Base-by-base conservation (phyloP, 169 alveolate species). In the Eimeria praecox region DNA sequence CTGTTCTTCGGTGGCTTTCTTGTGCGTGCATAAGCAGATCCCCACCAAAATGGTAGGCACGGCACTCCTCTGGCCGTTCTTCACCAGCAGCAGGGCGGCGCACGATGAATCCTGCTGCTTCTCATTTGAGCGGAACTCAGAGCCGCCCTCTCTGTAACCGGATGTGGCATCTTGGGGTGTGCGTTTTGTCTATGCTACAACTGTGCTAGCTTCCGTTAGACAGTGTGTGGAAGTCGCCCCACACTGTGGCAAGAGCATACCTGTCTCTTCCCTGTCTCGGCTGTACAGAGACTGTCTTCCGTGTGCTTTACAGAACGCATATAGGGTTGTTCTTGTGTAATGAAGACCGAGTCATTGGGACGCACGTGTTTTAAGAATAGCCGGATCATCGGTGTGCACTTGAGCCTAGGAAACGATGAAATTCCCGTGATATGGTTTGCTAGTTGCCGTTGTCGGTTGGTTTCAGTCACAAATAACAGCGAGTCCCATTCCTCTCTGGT, bases 31-130 rank as follows among this genome's bases (percentile, higher is more conserved):
- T 42, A 42, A 12, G 2, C 66, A 3, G 24, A 46, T 78, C 88
- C 88, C 88, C 62, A 46, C 88, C 22, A 44, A 78, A 78, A 78
- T 78, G 88, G 88, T 78, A 78, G 88, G 88, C 62, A 35, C n/a
- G 14, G 12, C 82, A 14, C 49, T 38, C 82, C 44, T 40, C 20
- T 2, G 52, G 82, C 49, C 82, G 52, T 49, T 33, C 14, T 71
- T 30, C 82, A 71, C 82, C 30, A 35, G 52, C 30, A 35, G 14
- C 52, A 16, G 18, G 46, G 14, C 82, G 18, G n/a, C 40, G 6
- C 82, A 3, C 33, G 9, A 10, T 35, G 52, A 71, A 71, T 71
- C 49, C 82, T 35, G 12, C 49, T 10, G 52, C 49, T 71, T 33
- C 52, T 71, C n/a, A 38, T 35, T 16, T 14, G 30, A 35, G 20